Percentiles rank a stretch among this genome's conserved stretches.
Conservation (phyloP, 768 basidiomycete genomes). For the Tephrocybe rancida region DNA sequence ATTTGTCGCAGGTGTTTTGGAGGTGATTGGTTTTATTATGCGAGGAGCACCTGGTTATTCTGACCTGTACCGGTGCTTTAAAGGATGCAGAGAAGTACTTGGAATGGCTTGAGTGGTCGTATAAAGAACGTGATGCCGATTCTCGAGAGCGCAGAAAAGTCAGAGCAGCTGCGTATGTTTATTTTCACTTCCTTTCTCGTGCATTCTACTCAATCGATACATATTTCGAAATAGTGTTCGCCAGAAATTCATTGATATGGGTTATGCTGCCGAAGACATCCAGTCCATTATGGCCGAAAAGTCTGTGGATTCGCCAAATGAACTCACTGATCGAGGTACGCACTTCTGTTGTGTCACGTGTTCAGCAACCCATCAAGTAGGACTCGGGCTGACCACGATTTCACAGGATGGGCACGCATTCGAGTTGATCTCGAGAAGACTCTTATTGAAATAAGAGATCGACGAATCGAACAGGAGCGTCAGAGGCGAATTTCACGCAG, state of each 20-base stretch:
- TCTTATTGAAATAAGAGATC: conserved; percentile 4
- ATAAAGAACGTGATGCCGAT: background rate
- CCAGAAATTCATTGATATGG: conserved; percentile 18
- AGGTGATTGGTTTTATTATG: background rate
- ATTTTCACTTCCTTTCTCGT: background rate
- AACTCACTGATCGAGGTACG: conserved; percentile 30
- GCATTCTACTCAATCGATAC: background rate
- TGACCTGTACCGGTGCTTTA: too few species aligned
- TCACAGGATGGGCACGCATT: conserved; percentile 26
- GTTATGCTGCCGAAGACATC: conserved; percentile 20
- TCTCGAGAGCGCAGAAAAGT: background rate
- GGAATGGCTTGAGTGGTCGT: conserved; percentile 8
- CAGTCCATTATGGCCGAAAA: background rate
- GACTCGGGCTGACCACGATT: too few species aligned
- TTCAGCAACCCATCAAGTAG: too few species aligned
- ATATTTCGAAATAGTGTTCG: conserved; percentile 18
- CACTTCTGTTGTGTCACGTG: background rate
- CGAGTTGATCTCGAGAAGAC: conserved; percentile 19
- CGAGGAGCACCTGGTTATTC: too few species aligned
- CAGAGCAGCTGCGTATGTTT: conserved; percentile 15
- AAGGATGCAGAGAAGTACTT: conserved; percentile 13
- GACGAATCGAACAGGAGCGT: conserved; percentile 12
- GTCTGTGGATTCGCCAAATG: conserved; percentile 4
- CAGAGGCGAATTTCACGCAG: conserved; percentile 4
- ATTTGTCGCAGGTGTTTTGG: conserved; percentile 14